A percentile compares a stretch with the other conserved stretches of the same genome.
phyloP scores from a whole-genome alignment of 768 basidiomycete genomes.

The Termitomyces sp. region DNA sequence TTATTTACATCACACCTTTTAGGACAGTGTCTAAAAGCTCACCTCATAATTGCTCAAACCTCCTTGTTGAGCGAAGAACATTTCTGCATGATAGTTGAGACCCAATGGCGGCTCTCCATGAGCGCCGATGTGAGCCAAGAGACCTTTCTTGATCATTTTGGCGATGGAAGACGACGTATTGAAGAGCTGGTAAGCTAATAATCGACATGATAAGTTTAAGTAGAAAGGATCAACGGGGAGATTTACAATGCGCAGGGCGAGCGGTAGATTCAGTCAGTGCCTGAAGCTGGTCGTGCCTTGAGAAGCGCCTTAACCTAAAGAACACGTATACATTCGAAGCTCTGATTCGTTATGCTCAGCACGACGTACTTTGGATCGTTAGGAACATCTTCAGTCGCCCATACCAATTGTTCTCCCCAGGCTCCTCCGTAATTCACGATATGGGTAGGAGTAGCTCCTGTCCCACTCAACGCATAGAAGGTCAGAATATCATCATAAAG shows the following conservation, averaged over 20 bases:
- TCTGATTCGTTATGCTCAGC: constrained; percentile 8
- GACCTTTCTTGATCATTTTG: constrained; percentile 60
- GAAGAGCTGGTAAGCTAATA: constrained; percentile 54
- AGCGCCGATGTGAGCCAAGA: constrained; percentile 63
- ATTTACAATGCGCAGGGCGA: constrained; percentile 53
- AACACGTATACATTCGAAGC: background rate
- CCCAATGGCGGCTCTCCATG: constrained; percentile 72
- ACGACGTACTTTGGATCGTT: constrained; percentile 57
- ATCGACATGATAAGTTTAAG: constrained; percentile 1
- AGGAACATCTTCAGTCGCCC: constrained; percentile 60
- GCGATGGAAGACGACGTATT: constrained; percentile 66
- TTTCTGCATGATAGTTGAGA: constrained; percentile 72
- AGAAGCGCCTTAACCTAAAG: constrained; percentile 54
- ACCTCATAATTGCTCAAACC: constrained; percentile 72
- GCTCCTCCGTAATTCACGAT: constrained; percentile 74
- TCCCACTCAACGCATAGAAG: constrained; percentile 61
- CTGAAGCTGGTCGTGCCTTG: constrained; percentile 60
- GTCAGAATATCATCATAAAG: constrained; percentile 64
- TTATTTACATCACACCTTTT: background rate
- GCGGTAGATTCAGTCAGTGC: constrained; percentile 52
- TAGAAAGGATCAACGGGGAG: background rate
- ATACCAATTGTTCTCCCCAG: constrained; percentile 61
- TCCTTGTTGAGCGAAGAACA: constrained; percentile 57
- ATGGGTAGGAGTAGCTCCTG: constrained; percentile 69
- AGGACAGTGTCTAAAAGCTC: background rate